phyloP scores from a whole-genome alignment of 2,329 filamentous ascomycete species.

The Elsinoe fawcettii region DNA sequence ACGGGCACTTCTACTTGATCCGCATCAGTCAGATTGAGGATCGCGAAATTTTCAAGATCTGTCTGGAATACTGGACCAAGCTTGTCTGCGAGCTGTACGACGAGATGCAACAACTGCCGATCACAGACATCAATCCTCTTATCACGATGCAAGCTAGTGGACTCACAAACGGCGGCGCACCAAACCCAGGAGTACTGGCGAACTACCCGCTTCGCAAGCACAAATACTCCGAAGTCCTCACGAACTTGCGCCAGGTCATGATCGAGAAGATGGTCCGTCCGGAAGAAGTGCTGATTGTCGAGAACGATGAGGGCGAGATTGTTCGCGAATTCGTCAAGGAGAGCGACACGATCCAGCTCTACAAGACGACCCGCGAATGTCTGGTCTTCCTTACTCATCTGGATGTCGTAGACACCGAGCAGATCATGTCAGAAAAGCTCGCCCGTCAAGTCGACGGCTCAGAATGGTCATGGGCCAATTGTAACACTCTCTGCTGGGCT shows the following conservation, averaged over 20 bases:
- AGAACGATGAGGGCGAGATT: slow-evolving; percentile 98
- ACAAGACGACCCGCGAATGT: slow-evolving; percentile 97
- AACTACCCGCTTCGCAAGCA: slow-evolving; percentile 95
- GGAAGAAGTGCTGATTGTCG: slow-evolving; percentile 97
- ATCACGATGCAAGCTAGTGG: slow-evolving; percentile 66
- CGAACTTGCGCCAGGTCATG: slow-evolving; percentile 94
- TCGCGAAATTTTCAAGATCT: slow-evolving; percentile 98
- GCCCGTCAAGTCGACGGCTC: slow-evolving; percentile 87
- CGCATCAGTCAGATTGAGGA: slow-evolving; percentile 98
- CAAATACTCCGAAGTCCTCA: slow-evolving; percentile 91
- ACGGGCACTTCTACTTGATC: slow-evolving; percentile 96
- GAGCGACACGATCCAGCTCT: slow-evolving; percentile 96
- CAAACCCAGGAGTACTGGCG: slow-evolving; percentile 73
- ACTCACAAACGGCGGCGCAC: slow-evolving; percentile 70
- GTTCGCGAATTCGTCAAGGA: slow-evolving; percentile 99
- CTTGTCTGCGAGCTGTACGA: slow-evolving; percentile 96
- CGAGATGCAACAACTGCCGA: slow-evolving; percentile 94
- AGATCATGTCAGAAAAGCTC: slow-evolving; percentile 98
- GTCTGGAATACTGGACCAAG: slow-evolving; percentile 98
- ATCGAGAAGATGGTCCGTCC: slow-evolving; percentile 99
- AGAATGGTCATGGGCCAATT: slow-evolving; percentile 99
- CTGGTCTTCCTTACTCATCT: slow-evolving; percentile 95
- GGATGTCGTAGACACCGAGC: slow-evolving; percentile 93
- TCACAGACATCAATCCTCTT: slow-evolving; percentile 86
- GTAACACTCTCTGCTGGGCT: slow-evolving; percentile 98